These are phyloP conservation scores for Malassezia furfur DNA, from an alignment of 1,284 basidiomycete species.

Conservation along the genomic window DNA sequence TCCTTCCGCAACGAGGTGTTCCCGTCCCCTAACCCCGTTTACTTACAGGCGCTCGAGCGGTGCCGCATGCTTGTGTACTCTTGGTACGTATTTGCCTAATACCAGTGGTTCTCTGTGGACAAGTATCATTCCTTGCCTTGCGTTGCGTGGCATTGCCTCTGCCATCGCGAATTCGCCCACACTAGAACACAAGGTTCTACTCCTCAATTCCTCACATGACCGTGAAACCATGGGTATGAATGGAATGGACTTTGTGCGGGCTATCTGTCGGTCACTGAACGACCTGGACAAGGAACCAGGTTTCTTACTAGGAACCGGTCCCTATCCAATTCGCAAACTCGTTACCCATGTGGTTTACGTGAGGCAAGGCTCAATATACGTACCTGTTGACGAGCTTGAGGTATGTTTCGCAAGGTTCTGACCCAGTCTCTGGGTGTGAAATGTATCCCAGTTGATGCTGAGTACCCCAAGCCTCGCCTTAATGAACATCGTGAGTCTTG, in stretches of 20 bases:
- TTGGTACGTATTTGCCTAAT: constrained; percentile 41
- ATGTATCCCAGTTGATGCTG: constrained; percentile 7
- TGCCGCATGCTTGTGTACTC: constrained; percentile 74
- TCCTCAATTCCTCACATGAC: constrained; percentile 79
- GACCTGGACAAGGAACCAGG: constrained; percentile 17
- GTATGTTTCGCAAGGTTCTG: background rate
- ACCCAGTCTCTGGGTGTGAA: constrained; percentile 2
- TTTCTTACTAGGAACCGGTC: background rate
- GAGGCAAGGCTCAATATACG: constrained; percentile 49
- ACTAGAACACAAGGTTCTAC: constrained; percentile 69
- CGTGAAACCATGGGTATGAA: constrained; percentile 78
- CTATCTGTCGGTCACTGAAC: constrained; percentile 65
- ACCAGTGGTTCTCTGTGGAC: constrained; percentile 77
- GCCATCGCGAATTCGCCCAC: constrained; percentile 66
- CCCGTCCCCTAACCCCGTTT: constrained; percentile 74
- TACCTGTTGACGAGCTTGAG: constrained; percentile 11
- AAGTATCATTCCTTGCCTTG: constrained; percentile 75
- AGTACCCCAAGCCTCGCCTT: background rate
- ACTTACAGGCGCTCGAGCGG: constrained; percentile 59
- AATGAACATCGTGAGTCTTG: no score
- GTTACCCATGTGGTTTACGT: constrained; percentile 76
- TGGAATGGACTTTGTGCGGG: constrained; percentile 73
- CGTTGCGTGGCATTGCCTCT: constrained; percentile 68
- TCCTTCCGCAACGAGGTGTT: constrained; percentile 60
- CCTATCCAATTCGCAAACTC: constrained; percentile 39